Conservation (phyloP, 441 rosid genomes). For the Pelargonium australe region DNA sequence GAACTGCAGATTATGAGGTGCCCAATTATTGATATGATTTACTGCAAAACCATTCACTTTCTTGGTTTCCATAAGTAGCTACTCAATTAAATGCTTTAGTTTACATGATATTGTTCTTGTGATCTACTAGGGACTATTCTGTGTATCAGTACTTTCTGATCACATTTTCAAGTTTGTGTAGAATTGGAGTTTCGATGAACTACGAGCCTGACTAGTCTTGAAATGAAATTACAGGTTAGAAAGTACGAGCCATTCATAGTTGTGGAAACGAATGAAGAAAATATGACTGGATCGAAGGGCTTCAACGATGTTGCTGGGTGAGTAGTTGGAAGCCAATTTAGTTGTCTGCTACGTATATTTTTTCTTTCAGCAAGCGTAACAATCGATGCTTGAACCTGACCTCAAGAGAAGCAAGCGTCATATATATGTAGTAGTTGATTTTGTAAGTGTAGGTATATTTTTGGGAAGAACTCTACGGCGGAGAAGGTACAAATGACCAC, state of each 20-base stretch:
- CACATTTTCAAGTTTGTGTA: too few species aligned
- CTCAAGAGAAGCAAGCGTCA: too few species aligned
- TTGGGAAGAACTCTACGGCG: conserved; percentile 59
- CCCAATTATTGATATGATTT: neutral
- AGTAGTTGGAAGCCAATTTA: conserved; percentile 18
- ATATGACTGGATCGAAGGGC: conserved; percentile 62
- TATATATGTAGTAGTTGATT: conserved; percentile 13
- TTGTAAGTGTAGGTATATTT: conserved; percentile 47
- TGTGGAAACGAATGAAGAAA: conserved; percentile 72
- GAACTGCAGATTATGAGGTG: conserved; percentile 71
- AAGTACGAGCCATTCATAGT: conserved; percentile 53
- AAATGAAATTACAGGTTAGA: conserved; percentile 47
- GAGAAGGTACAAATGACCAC: conserved; percentile 84
- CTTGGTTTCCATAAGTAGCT: too few species aligned
- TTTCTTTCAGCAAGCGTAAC: neutral
- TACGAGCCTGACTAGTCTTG: neutral
- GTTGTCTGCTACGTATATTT: neutral
- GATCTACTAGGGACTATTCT: too few species aligned
- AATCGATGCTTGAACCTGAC: too few species aligned
- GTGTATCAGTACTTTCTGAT: too few species aligned
- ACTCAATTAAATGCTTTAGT: too few species aligned
- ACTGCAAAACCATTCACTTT: neutral
- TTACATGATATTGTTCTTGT: too few species aligned
- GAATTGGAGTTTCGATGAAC: too few species aligned
- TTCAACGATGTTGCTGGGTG: conserved; percentile 76